Evolutionary conservation across 257 asterid genomes (phyloP), one percentile per base, ranked within the genome.

Genomic region (Forsythia viridissima): DNA sequence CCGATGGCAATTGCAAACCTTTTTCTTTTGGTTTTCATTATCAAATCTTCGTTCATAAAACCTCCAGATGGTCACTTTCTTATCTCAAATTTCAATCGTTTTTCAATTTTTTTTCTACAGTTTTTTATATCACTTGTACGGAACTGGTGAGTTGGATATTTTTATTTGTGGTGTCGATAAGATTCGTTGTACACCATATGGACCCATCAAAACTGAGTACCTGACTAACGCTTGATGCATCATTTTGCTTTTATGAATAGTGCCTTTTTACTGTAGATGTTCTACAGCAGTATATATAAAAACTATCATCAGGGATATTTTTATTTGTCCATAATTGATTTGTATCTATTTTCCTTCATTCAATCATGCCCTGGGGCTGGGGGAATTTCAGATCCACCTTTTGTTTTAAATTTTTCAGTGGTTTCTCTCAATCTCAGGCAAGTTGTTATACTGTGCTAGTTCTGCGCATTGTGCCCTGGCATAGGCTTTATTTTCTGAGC

Each of bases 341-440:
- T 67, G 38, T 21, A 12, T 70, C 30, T 66, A 73, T 36, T 51
- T 78, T 79, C 68, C 38, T 74, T 42, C 44, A 76, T 59, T 73
- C 52, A 44, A 44, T 44, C 52, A 44, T 30, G 34, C 34, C 34
- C 34, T 1, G 34, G 34, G 34, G 34, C 34, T 30, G 34, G 34
- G 34, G 34, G 34, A 83, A 79, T 74, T 82, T 81, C 55, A 81
- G 88, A 86, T 80, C 90, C 76, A 69, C 71, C 51, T 82, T 74
- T 39, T 70, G 75, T 75, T 52, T 75, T 76, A 82, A 75, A 65
- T 74, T 80, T 85, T 87, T 76, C 79, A 65, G 88, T 78, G 79
- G 81, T 61, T 74, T 73, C 77, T 52, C 81, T 21, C 59, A 55
- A 52, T 41, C 77, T 61, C 85, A 88, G 91, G 92, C 70, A 24